Base-by-base conservation (phyloP, 257 asterid species). In the Verbena officinalis region DNA sequence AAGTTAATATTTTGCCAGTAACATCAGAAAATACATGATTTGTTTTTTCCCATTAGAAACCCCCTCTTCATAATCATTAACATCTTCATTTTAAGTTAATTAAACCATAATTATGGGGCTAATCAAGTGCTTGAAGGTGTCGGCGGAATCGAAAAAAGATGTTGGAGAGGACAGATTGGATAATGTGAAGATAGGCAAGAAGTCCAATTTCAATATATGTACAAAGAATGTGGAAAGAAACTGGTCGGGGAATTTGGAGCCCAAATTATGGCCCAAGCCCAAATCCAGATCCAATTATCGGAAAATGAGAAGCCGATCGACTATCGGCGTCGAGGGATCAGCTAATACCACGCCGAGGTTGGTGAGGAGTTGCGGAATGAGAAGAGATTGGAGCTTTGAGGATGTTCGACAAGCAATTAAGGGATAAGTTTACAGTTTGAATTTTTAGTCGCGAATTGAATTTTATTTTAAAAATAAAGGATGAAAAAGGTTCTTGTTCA, bases 331-430 rank as follows among this genome's bases (percentile, higher is more conserved):
- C 55, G 1, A 62, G 17, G 76, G 79, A 1, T 59, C 67, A 4
- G 13, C 11, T 0, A 38, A 3, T 59, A 45, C 12, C 4, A 52
- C 77, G 0, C 85, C 85, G 0, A 71, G 73, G 65, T 19, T 80
- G 68, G 70, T 77, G 12, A 77, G 86, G 71, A 73, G 86, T 52
- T 23, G 80, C 43, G 86, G 83, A 23, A 71, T 80, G 70, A 71
- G 86, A 71, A 74, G 86, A 24, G 83, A 80, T 67, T 80, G 86
- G 86, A 77, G 83, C 57, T 80, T 80, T 2, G 81, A 80, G 68
- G 81, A 80, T 59, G 39, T 65, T 1, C 57, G 44, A 24, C 51
- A 44, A 36, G 36, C 55, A 24, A 36, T 57, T 33, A 13, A 67
- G 39, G 58, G 30, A 22, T 53, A 65, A n/a, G 14, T 14, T 14